Percentiles rank a stretch among this genome's conserved stretches.
These are phyloP conservation scores for Borovskyia barvae DNA, from an alignment of 208 protist species.

Conservation along the genomic window DNA sequence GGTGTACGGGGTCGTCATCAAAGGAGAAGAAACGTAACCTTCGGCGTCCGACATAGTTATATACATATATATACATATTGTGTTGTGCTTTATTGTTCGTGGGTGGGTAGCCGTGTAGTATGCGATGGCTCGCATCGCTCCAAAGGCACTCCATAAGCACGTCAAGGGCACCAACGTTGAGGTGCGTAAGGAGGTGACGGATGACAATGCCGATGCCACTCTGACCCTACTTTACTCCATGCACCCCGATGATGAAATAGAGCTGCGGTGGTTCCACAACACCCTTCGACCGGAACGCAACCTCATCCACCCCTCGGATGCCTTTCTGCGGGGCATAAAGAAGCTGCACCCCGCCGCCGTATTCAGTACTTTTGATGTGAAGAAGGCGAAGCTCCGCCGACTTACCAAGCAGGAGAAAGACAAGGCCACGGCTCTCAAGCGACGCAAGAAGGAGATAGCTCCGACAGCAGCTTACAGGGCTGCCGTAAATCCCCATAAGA, in stretches of 20 bases:
- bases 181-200: conserved; percentile 44
- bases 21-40: no score
- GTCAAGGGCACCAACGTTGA: conserved; percentile 80
- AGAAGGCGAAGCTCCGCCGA: conserved; percentile 71
- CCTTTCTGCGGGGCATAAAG: conserved; percentile 78
- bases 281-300: conserved; percentile 64
- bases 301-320: conserved; percentile 71
- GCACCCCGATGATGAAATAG: conserved; percentile 51
- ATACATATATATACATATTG: no score
- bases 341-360: conserved; percentile 55
- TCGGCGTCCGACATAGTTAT: no score
- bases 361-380: conserved; percentile 80
- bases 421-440: conserved; percentile 32
- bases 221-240: conserved; percentile 62
- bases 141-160: conserved; percentile 41
- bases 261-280: conserved; percentile 70
- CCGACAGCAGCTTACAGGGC: conserved; percentile 77
- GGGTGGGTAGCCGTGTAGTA: no score
- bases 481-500: conserved; percentile 74
- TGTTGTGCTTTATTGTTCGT: no score
- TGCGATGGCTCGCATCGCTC: conserved; percentile 10
- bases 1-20: no score
- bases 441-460: conserved; percentile 61
- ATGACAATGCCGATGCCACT: conserved; percentile 38
- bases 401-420: conserved; percentile 75